Base-by-base conservation (phyloP, 2,329 filamentous ascomycete species). In the Alternaria consortialis region DNA sequence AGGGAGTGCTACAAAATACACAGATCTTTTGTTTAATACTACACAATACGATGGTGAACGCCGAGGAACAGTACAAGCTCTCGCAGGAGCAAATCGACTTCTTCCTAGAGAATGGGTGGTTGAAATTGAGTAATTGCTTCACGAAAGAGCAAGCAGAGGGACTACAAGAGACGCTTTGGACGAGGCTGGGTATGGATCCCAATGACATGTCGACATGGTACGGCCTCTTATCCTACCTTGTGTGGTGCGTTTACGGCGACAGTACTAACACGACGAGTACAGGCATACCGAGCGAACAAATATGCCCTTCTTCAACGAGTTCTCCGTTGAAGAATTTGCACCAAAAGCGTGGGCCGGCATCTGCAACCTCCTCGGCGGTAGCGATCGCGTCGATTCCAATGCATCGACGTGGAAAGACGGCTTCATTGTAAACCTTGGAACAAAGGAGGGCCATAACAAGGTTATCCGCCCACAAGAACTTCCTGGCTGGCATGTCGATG, bases 351-450 rank as follows among this genome's bases (percentile, higher is more conserved):
- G 88, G 88, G 79, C 82, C 0, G 88, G 87, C 17, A 90, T 91
- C 63, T 87, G 86, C 74, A 85, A 89, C 74, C 83, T 91, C 9
- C 85, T 89, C 58, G 89, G 88, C 54, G 89, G 88, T 57, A 85
- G 88, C 25, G n/a, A 60, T 63, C 5, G 63, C 37, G 65, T 77
- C 37, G 68, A 77, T 51, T 65, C 70, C 12, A 72, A 78, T 23
- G 67, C 69, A 9, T 82, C 82, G n/a, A 73, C 78, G n/a, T 91
- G 89, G 89, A 83, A 83, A 65, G 89, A 91, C 78, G 84, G 84
- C 4, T 84, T 91, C 57, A 91, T 91, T 68, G 88, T 91, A 40
- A 91, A 91, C 75, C 82, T 91, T 7, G 90, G 90, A 12, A 86
- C 83, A 3, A 73, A 75, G 2, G 72, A 82, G 52, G 80, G 80